phyloP scores from a whole-genome alignment of 2,329 filamentous ascomycete genomes.

The Xylaria sp. region DNA sequence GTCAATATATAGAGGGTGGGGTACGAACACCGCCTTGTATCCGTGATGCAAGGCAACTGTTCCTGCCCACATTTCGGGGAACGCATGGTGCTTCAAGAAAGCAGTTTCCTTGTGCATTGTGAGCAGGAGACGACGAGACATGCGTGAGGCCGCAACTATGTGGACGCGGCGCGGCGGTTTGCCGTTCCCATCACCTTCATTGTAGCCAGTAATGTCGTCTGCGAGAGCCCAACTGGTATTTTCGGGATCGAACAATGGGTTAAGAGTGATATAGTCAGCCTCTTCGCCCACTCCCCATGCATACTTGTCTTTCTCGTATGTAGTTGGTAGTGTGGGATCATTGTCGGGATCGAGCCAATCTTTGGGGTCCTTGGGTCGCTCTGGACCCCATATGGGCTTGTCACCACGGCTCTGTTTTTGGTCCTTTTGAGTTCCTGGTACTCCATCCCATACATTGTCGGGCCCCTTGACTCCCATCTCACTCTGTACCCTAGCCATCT shows the following conservation, averaged over 20 bases:
- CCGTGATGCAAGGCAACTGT: constrained; percentile 83
- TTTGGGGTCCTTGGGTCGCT: constrained; percentile 67
- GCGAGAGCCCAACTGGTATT: constrained; percentile 83
- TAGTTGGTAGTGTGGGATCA: constrained; percentile 74
- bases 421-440: constrained; percentile 51
- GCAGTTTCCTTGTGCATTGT: constrained; percentile 92
- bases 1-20: constrained; percentile 88
- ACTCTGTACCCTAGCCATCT: constrained; percentile 76
- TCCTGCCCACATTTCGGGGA: constrained; percentile 95
- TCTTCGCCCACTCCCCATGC: constrained; percentile 89
- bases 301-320: constrained; percentile 80
- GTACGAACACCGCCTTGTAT: constrained; percentile 45
- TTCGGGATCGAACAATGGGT: constrained; percentile 89
- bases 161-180: constrained; percentile 77
- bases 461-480: constrained; percentile 70
- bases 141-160: constrained; percentile 86
- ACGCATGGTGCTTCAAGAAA: constrained; percentile 85
- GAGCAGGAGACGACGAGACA: constrained; percentile 78
- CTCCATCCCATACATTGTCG: constrained; percentile 70
- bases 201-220: constrained; percentile 86
- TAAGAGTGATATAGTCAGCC: constrained; percentile 89
- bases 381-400: constrained; percentile 82
- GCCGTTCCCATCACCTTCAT: constrained; percentile 64
- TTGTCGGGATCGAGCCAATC: constrained; percentile 76
- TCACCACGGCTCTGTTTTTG: constrained; percentile 51